These are phyloP conservation scores for Pittosporum tobira DNA, from an alignment of 129 eudicot species.

Conservation along the genomic window DNA sequence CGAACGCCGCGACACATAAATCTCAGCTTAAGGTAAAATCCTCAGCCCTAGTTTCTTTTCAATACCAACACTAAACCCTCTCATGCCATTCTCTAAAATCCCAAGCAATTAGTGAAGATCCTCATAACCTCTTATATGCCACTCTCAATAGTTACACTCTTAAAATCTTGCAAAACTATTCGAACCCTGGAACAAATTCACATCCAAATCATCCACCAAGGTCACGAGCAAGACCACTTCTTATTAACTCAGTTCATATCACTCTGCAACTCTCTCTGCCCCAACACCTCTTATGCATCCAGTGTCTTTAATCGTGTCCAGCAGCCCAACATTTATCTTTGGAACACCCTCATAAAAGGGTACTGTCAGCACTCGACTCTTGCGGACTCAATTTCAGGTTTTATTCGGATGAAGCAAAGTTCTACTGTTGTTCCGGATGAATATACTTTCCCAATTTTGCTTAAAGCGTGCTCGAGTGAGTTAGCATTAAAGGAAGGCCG, in stretches of 20 bases:
- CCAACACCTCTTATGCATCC: slow-evolving; percentile 29
- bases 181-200: slow-evolving; percentile 49
- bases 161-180: slow-evolving; percentile 43
- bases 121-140: slow-evolving; percentile 5
- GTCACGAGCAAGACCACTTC: slow-evolving; percentile 55
- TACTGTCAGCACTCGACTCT: slow-evolving; percentile 24
- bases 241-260: slow-evolving; percentile 39
- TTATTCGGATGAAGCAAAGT: slow-evolving; percentile 31
- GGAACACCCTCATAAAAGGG: slow-evolving; percentile 44
- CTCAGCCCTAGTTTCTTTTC: too few species aligned
- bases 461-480: slow-evolving; percentile 40
- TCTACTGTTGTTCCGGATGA: slow-evolving; percentile 30
- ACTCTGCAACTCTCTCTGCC: slow-evolving; percentile 13
- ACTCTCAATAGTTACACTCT: slow-evolving; percentile 18
- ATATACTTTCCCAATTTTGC: slow-evolving; percentile 49
- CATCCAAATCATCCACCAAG: slow-evolving; percentile 44
- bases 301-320: slow-evolving; percentile 40
- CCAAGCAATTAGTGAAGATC: too few species aligned
- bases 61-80: too few species aligned
- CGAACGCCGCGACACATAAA: too few species aligned
- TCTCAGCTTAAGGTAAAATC: too few species aligned
- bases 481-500: slow-evolving; percentile 38
- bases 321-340: slow-evolving; percentile 48
- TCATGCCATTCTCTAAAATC: too few species aligned
- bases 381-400: slow-evolving; percentile 17